Base-by-base conservation (phyloP, 2,329 filamentous ascomycete genomes). In the Calonectria hawksworthii region DNA sequence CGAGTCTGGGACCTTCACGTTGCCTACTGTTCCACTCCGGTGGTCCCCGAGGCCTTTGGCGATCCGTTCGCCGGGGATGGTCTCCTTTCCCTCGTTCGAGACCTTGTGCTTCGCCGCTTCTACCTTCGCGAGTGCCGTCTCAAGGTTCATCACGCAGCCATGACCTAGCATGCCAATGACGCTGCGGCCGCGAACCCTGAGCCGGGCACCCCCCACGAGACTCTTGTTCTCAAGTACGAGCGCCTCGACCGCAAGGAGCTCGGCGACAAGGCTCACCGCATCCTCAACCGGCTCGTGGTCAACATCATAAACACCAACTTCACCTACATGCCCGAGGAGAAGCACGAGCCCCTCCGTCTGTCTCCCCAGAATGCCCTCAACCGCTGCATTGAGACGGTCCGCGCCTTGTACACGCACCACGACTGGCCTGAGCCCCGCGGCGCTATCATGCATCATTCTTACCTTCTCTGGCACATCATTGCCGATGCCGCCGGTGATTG, bases 1-100 rank as follows among this genome's bases (percentile, higher is more conserved):
- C 77, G 78, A 14, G 56, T 75, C 34, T 81, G 76, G 79, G 76
- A 80, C 18, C 68, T 81, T 23, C 59, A 76, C 30, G 71, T 81
- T 1, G 70, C 74, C 4, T 75, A 77, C 54, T 79, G 21, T 28
- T 72, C 73, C 6, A 41, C 51, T 1, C 73, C 78, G 3, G 28
- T 74, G 8, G 73, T 81, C 6, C 74, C 74, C 14, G 73, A 75
- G n/a, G 28, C 54, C 1, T 41, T 74, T 1, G 54, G 56, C 14
- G 72, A 70, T 28, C 47, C 66, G 16, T 75, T 79, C 50, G 65
- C 47, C 10, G 63, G 69, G 21, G 70, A 72, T 8, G 54, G n/a
- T 7, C 78, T 80, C 72, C 61, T 74, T 10, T 7, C 51, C 21
- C 50, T 71, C 3, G 47, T 81, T 1, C 68, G 74, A 5, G 72